Evolutionary conservation across 2,329 filamentous ascomycete species (phyloP), one percentile per base, ranked within the genome.

Genomic region (Apiospora aurea): DNA sequence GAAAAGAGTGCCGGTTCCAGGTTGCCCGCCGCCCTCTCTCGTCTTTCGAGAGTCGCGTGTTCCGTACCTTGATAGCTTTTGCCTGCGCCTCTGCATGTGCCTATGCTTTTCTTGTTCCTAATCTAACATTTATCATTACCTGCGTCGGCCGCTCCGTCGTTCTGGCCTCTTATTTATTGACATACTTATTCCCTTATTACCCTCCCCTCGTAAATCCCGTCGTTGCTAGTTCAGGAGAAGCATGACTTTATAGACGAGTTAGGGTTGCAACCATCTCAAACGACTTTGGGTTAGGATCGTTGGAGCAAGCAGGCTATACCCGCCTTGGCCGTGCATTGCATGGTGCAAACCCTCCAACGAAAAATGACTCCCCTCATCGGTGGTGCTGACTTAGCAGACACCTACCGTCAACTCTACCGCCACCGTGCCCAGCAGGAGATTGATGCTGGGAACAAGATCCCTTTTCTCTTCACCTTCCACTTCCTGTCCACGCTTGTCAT

Each of bases 401-500:
- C 73, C 2, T 79, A 79, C 69, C 77, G 79, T 61, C 74, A 78
- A 29, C 53, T 78, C 10, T 80, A 81, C 71, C 75, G 74, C 41
- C 73, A 74, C 64, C 74, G 75, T 70, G 80, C 81, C 74, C 71
- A 70, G 44, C 74, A 75, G 16, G 74, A 78, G 41, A 73, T 84
- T 41, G 78, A 80, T 69, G 80, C 83, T 4, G 86, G 86, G 64
- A 78, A 75, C 8, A 77, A 82, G 44, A 81, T 80, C 57, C 88
- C 87, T 2, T 81, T 91, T 24, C 76, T 91, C 24, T 51, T 91
- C 10, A 89, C 89, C 0, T 86, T 87, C 72, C 81, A 84, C 71
- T 72, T 90, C 8, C 72, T 88, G 29, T 85, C 84, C 4, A 77
- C 83, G 41, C 81, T 87, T 64, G 67, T 89, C 57, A 71, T 92